Percentiles rank a stretch among this genome's conserved stretches.
Evolutionary conservation across 1,139 yeast genomes (phyloP).

Genomic region (Wickerhamomyces sp.): DNA sequence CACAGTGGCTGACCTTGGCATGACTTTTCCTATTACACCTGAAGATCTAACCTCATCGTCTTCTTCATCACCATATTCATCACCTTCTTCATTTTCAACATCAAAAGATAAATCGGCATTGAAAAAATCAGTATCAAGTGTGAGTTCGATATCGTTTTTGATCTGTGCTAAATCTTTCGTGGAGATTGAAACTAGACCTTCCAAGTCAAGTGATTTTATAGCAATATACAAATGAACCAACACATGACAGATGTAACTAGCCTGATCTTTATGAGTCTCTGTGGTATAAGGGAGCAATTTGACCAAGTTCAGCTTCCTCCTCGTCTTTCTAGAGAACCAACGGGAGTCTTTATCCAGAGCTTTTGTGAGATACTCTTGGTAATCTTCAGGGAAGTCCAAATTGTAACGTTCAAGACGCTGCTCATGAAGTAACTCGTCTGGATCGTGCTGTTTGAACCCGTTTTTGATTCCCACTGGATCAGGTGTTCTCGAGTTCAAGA

Average conservation of each 20-base stretch:
- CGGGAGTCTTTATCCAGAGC: slow-evolving; percentile 48
- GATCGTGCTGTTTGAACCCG: slow-evolving; percentile 4
- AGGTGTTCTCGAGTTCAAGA: slow-evolving; percentile 15
- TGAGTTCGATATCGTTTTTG: slow-evolving; percentile 41
- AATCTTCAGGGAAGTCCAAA: slow-evolving; percentile 53
- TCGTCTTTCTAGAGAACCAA: slow-evolving; percentile 47
- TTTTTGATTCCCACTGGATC: slow-evolving; percentile 13
- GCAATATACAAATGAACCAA: slow-evolving; percentile 77
- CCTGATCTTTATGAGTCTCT: slow-evolving; percentile 66
- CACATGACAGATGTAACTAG: slow-evolving; percentile 72
- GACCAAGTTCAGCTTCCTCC: slow-evolving; percentile 56
- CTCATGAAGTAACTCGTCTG: slow-evolving; percentile 19
- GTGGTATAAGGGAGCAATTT: slow-evolving; percentile 70
- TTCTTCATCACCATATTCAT: slow-evolving; percentile 39
- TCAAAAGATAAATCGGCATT: slow-evolving; percentile 33
- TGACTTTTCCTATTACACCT: slow-evolving; percentile 49
- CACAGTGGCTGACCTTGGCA: slow-evolving; percentile 67
- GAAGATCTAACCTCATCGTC: slow-evolving; percentile 32
- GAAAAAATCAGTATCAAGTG: slow-evolving; percentile 48
- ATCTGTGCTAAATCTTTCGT: slow-evolving; percentile 50
- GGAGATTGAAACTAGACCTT: slow-evolving; percentile 65
- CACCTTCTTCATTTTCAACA: slow-evolving; percentile 38
- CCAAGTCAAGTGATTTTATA: slow-evolving; percentile 67
- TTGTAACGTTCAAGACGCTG: slow-evolving; percentile 44
- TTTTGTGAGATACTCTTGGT: slow-evolving; percentile 33